Evolutionary conservation across 805 yeast species (phyloP), one percentile per base, ranked within the genome.

Genomic region (Candida saitoana): DNA sequence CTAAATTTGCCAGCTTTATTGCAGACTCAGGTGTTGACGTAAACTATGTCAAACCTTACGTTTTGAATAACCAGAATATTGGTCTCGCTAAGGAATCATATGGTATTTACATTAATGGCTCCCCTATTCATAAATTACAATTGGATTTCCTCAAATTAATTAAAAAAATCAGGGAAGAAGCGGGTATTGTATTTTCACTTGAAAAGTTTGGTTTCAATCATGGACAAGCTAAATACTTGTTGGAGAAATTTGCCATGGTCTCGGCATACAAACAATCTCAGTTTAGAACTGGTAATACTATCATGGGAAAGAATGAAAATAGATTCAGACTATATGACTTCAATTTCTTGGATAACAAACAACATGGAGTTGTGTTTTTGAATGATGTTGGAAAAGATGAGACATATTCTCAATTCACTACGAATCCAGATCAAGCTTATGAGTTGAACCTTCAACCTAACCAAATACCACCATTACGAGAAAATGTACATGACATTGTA

Each of bases 401-500:
- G 1, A 70, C 65, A 24, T 89, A 86, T 54, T 52, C 59, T 1
- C 57, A 63, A 6, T 74, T 73, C 52, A 55, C 77, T 1, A 34
- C 54, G 2, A 55, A 63, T 18, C 69, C 82, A 33, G 57, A 75
- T 9, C 59, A 65, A 6, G 69, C 64, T 0, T 84, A 84, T 53
- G 55, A 53, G 3, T 36, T 38, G 1, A 42, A 44, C 2, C 56
- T 74, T 15, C 44, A 47, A 29, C 71, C 70, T 22, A 88, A 86
- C 6, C 82, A 79, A 53, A 63, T 87, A 14, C 96, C 95, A 1
- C 74, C 74, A 5, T 73, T 82, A 29, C 71, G 73, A 40, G 88
- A 86, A 48, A 91, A 91, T 56, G 71, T 87, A 47, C 86, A 87
- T 56, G 84, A 87, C 34, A 44, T 84, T 17, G 75, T 91, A 0